Conservation (phyloP, 2,329 filamentous ascomycete species). For the Aspergillus proliferans region DNA sequence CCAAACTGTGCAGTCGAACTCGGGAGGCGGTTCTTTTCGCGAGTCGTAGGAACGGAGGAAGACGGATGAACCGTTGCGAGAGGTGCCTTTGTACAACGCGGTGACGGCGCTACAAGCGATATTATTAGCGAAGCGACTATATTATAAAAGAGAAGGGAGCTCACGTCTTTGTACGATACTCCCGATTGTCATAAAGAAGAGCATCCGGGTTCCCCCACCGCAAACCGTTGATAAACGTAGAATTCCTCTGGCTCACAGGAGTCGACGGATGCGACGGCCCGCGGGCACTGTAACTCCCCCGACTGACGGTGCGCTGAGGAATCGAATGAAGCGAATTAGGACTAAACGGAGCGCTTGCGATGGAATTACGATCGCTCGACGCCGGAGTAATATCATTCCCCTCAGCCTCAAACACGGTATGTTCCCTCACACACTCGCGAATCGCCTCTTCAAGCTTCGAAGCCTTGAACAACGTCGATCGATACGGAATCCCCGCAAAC, state of each 20-base stretch:
- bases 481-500: conserved; percentile 88
- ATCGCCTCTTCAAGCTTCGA: conserved; percentile 94
- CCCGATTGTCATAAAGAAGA: conserved; percentile 76
- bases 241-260: conserved; percentile 50
- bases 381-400: conserved; percentile 63
- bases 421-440: conserved; percentile 75
- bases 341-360: conserved; percentile 43
- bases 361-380: conserved; percentile 38
- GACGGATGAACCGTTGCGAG: conserved; percentile 60
- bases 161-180: conserved; percentile 84
- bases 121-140: conserved; percentile 9
- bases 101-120: conserved; percentile 66
- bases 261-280: conserved; percentile 56
- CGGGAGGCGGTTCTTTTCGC: conserved; percentile 78
- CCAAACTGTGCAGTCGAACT: conserved; percentile 95
- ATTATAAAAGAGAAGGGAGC: conserved; percentile 26
- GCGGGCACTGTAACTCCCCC: conserved; percentile 76
- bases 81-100: conserved; percentile 79
- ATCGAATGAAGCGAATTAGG: conserved; percentile 28
- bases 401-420: conserved; percentile 72
- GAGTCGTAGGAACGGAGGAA: conserved; percentile 93
- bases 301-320: conserved; percentile 62
- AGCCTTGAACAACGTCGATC: conserved; percentile 92
- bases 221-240: conserved; percentile 37
- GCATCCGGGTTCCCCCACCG: conserved; percentile 79